Base-by-base conservation (phyloP, 108 stramenopile species). In the Cyclotella cryptica region DNA sequence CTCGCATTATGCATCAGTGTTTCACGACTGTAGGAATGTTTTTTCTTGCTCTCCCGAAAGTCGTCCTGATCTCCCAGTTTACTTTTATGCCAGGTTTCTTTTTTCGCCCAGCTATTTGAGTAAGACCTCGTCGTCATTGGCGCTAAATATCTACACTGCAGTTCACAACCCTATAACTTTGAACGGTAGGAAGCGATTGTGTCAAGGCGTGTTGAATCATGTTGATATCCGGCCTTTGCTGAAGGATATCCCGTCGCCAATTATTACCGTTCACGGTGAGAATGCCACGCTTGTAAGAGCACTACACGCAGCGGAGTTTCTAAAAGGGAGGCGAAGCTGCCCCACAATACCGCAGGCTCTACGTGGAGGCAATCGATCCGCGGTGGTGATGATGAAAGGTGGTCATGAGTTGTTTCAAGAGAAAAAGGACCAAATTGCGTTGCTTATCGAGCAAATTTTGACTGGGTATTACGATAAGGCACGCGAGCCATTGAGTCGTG, bases 401-500 rank as follows among this genome's bases (percentile, higher is more conserved):
- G 95, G 95, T 3, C 95, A 96, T 64, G 95, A 96, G 71, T 30
- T 96, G 15, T 89, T 94, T 65, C 95, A 96, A 71, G 95, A 96
- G 67, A 82, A 83, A 58, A 88, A 90, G 46, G 86, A 85, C 13
- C 87, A 90, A 22, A 59, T 89, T 28, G 51, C 69, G 7, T 68
- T 84, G 40, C 85, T 96, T 24, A 69, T 96, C 21, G 95, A 96
- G 72, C 93, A 94, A 66, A 80, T 94, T 39, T 64, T 90, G 46
- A 89, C 90, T 27, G 93, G 93, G 0, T 83, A 71, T 58, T 72
- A 83, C 73, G 71, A 83, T 27, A 74, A 78, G 49, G 47, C 53
- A 18, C 71, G 66, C 17, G 43, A 61, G 30, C 58, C 52, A 42
- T 53, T 29, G 21, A 42, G 59, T 35, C 19, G 29, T 18, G 52